Evolutionary conservation across 2,329 filamentous ascomycete species (phyloP).

Genomic region (Cryoendolithus antarcticus): DNA sequence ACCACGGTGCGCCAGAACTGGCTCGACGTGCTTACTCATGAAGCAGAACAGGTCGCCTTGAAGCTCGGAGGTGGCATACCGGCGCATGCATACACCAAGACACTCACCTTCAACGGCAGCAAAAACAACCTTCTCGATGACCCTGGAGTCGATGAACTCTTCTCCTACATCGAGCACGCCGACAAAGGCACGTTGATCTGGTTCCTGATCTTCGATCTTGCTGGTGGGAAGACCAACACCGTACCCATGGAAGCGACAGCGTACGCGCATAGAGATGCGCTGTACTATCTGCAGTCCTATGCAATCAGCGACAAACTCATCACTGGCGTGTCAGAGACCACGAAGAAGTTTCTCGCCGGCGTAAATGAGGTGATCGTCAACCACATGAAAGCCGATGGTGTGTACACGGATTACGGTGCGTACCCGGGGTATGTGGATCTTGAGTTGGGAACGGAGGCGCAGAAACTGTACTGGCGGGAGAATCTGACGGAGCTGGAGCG

Average conservation of each 20-base stretch:
- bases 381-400: conserved; percentile 6
- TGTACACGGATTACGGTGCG: conserved; percentile 8
- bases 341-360: conserved; percentile 7
- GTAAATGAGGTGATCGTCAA: conserved; percentile 7
- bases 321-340: conserved; percentile 1
- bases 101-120: conserved; percentile 7
- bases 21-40: conserved; percentile 3
- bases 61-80: conserved; percentile 9
- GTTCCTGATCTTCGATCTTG: conserved; percentile 12
- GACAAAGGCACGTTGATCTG: conserved; percentile 7
- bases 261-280: conserved; percentile 12
- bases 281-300: conserved; percentile 11
- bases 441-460: conserved; percentile 15
- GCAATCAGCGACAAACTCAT: conserved; percentile 6
- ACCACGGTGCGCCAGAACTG: conserved; percentile 6
- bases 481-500: conserved; percentile 18
- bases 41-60: conserved; percentile 5
- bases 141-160: conserved; percentile 9
- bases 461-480: conserved; percentile 18
- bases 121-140: conserved; percentile 7
- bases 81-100: conserved; percentile 12
- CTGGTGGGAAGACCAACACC: conserved; percentile 9
- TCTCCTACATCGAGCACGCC: conserved; percentile 10
- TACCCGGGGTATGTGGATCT: conserved; percentile 15
- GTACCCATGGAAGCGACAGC: conserved; percentile 9